These are phyloP conservation scores for Lyophyllum semitale DNA, from an alignment of 768 basidiomycete species.

Conservation along the genomic window DNA sequence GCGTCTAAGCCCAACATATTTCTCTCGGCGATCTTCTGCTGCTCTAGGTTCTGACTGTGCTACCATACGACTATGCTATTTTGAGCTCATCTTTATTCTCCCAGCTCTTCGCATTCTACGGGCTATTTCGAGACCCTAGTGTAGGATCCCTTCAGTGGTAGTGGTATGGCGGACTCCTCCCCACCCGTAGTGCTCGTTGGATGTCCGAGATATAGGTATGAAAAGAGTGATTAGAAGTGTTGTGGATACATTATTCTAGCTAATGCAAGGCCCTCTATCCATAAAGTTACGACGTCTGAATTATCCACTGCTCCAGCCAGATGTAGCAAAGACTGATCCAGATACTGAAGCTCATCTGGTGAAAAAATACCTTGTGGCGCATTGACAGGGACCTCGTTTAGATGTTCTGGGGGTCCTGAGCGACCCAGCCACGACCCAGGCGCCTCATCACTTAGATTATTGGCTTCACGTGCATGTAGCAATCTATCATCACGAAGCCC, in stretches of 20 bases:
- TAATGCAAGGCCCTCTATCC: neutral
- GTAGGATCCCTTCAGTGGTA: too few species aligned
- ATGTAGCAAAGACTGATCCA: neutral
- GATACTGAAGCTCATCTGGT: neutral
- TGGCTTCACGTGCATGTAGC: neutral
- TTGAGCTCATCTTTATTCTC: too few species aligned
- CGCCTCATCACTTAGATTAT: neutral
- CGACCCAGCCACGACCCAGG: neutral
- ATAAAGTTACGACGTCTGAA: neutral
- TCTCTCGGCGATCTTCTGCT: too few species aligned
- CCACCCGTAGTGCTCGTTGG: too few species aligned
- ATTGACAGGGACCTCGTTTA: neutral
- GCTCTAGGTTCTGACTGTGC: too few species aligned
- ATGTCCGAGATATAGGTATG: too few species aligned
- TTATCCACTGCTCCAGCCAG: neutral
- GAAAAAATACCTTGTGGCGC: neutral
- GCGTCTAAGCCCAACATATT: too few species aligned
- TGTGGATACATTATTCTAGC: neutral
- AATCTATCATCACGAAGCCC: neutral
- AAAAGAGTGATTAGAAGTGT: neutral
- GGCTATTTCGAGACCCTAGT: too few species aligned
- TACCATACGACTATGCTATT: too few species aligned
- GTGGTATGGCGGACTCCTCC: too few species aligned
- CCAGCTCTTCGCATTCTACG: too few species aligned
- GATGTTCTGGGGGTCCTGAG: neutral